Base-by-base conservation (phyloP, 2,329 filamentous ascomycete genomes). In the Fusarium algeriense region DNA sequence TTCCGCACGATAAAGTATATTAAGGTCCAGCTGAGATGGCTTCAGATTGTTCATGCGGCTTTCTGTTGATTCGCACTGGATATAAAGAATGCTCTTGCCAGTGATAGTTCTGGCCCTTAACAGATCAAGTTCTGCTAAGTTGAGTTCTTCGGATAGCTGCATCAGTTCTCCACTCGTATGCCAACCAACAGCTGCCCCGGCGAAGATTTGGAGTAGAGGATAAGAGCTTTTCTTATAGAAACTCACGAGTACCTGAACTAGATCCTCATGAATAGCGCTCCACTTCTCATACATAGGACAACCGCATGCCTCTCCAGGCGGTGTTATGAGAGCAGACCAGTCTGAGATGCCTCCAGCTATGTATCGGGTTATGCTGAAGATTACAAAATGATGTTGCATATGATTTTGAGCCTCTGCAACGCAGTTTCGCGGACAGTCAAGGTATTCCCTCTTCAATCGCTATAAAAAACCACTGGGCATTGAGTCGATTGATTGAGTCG, bases 331-430 rank as follows among this genome's bases (percentile, higher is more conserved):
- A 3, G 44, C 15, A n/a, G 44, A 28, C 44, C 44, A 46, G 26
- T 12, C 4, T 32, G 23, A 7, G 17, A 32, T 32, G 26, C 28
- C 28, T 13, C 6, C 3, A 30, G 44, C 28, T n/a, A 46, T 46
- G 26, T n/a, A 17, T 3, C 7, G 3, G 26, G 17, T 46, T 5
- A 32, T n/a, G 5, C 8, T 12, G 5, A 1, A 6, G 11, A n/a
- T n/a, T 5, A 46, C 15, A 17, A 11, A 11, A 3, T 11, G 3
- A 30, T 32, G 26, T 19, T 7, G 1, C 5, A 46, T 19, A n/a
- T 32, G 15, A 13, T 19, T 19, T n/a, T 46, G 43, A n/a, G 9
- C 20, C 26, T 46, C 26, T 11, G 43, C 5, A 46, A 46, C 17
- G 26, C 44, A 46, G 17, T 12, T 46, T n/a, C 44, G 19, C 11